Percentiles rank a stretch among this genome's conserved stretches.
Conservation (phyloP, 1,139 yeast species). For the Nakaseomyces nivariensis region DNA sequence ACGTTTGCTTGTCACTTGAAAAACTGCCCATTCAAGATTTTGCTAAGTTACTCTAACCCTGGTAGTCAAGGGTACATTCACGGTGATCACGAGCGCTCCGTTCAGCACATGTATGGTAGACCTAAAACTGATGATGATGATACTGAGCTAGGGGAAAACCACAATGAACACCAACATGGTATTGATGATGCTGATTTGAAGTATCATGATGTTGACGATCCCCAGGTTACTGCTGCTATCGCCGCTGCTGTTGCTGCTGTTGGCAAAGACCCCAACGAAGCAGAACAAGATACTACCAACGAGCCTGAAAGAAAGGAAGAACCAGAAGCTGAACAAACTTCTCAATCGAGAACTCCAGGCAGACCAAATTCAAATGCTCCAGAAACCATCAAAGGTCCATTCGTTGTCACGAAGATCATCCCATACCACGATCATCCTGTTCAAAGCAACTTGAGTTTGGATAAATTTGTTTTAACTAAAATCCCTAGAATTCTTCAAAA, state of each 20-base stretch:
- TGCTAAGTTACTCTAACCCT: constrained; percentile 23
- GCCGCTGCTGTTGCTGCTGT: constrained; percentile 21
- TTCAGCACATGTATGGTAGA: not conserved
- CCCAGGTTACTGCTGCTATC: constrained; percentile 26
- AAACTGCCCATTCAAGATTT: constrained; percentile 27
- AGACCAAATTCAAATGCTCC: constrained; percentile 4
- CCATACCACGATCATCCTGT: constrained; percentile 30
- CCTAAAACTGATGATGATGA: constrained; percentile 2
- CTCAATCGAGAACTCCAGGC: constrained; percentile 3
- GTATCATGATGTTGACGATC: constrained; percentile 9
- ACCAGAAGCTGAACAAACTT: constrained; percentile 3
- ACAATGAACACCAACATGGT: constrained; percentile 7
- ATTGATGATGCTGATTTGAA: constrained; percentile 5
- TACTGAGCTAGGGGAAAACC: not conserved
- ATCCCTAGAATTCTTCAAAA: constrained; percentile 27
- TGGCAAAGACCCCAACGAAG: constrained; percentile 2
- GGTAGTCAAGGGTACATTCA: not conserved
- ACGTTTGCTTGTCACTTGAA: constrained; percentile 30
- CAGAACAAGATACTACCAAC: constrained; percentile 1
- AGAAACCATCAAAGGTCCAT: constrained; percentile 21
- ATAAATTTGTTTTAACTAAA: constrained; percentile 27
- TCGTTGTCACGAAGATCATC: constrained; percentile 28
- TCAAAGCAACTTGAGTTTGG: constrained; percentile 24
- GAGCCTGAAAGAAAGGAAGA: not conserved
- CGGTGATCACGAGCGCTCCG: constrained; percentile 1